These are phyloP conservation scores for Rhizophagus prolifer DNA, from an alignment of 192 early-diverging fungal species.

Conservation along the genomic window DNA sequence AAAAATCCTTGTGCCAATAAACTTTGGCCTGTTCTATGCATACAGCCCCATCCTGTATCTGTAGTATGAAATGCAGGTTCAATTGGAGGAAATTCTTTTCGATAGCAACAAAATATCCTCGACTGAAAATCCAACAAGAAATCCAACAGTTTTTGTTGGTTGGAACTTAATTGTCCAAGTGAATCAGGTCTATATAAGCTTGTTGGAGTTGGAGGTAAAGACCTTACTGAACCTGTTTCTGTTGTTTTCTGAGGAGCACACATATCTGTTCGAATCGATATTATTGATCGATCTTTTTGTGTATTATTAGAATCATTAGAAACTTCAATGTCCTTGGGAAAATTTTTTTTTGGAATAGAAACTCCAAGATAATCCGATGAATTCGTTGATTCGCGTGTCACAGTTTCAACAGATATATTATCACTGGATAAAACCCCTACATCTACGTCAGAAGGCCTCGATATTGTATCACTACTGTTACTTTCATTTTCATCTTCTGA, in stretches of 20 bases:
- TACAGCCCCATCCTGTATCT: slow-evolving; percentile 49
- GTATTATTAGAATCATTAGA: neutral
- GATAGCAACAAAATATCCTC: slow-evolving; percentile 42
- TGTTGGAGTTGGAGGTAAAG: slow-evolving; percentile 20
- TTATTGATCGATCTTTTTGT: too few species aligned
- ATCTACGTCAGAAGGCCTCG: neutral
- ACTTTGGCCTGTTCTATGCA: slow-evolving; percentile 48
- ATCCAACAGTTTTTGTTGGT: slow-evolving; percentile 30
- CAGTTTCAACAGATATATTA: slow-evolving; percentile 8
- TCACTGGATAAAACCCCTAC: neutral
- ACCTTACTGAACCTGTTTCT: neutral
- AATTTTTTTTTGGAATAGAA: neutral
- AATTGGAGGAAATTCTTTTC: slow-evolving; percentile 44
- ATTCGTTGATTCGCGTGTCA: neutral
- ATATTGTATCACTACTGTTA: slow-evolving; percentile 10
- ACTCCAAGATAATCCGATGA: neutral
- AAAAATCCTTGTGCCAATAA: slow-evolving; percentile 44
- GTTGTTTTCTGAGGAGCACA: neutral
- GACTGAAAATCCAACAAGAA: slow-evolving; percentile 43
- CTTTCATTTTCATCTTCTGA: slow-evolving; percentile 17
- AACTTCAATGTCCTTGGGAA: neutral
- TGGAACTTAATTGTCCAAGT: neutral
- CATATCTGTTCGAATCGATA: neutral
- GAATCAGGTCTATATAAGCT: slow-evolving; percentile 28
- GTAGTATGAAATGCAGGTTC: slow-evolving; percentile 43